Percentiles rank a stretch among this genome's conserved stretches.
Evolutionary conservation across 163 green algal species (phyloP).

Genomic region (Trebouxia gelatinosa): DNA sequence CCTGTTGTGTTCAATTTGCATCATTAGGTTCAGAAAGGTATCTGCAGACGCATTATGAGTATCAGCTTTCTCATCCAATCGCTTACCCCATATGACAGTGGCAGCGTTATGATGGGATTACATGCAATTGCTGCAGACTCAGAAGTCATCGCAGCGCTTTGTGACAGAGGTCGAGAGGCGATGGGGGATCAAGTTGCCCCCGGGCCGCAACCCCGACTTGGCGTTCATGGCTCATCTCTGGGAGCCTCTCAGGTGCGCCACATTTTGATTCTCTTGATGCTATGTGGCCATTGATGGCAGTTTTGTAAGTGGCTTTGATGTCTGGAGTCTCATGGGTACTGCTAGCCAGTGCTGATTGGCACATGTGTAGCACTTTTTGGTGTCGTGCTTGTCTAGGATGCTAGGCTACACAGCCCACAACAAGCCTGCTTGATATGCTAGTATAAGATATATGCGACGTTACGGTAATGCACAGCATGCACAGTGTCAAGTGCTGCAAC

Average conservation of each 20-base stretch:
- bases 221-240: constrained; percentile 59
- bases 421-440: background rate
- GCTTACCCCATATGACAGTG: too few relatives aligned
- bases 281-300: too few relatives aligned
- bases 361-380: background rate
- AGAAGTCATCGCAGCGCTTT: constrained; percentile 18
- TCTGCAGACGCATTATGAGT: too few relatives aligned
- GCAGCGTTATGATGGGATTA: too few relatives aligned
- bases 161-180: constrained; percentile 33
- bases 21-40: too few relatives aligned
- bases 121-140: constrained; percentile 24
- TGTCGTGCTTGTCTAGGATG: background rate
- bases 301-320: too few relatives aligned
- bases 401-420: too few relatives aligned
- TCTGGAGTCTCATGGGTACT: background rate
- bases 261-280: too few relatives aligned
- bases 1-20: too few relatives aligned
- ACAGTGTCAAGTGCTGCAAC: background rate
- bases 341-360: background rate
- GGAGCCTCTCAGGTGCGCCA: constrained; percentile 52
- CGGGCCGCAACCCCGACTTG: constrained; percentile 44
- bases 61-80: too few relatives aligned
- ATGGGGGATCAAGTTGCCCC: constrained; percentile 37
- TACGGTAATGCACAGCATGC: too few relatives aligned
- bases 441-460: too few relatives aligned